Conservation (phyloP, 1,284 basidiomycete genomes). For the Trichosporon sp. region DNA sequence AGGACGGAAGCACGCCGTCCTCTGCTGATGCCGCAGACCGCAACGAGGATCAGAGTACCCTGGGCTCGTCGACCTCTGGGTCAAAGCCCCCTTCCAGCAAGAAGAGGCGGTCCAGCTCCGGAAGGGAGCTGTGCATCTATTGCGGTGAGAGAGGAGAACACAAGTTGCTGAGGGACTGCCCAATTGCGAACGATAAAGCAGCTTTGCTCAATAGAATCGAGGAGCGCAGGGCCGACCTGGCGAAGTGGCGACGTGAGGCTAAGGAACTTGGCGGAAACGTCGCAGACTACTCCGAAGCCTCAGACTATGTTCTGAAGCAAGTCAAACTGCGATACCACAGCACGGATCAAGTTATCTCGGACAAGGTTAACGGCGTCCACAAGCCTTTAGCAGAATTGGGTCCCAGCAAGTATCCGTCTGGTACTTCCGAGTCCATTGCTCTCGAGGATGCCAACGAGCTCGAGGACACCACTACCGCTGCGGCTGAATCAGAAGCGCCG, state of each 20-base stretch:
- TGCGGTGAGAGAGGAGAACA: not conserved
- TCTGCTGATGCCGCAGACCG: not conserved
- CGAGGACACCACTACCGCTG: not conserved
- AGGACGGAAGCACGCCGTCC: too few species aligned
- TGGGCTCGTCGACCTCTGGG: not conserved
- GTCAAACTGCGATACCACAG: not conserved
- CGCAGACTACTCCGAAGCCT: not conserved
- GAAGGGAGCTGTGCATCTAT: not conserved
- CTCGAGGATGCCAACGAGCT: not conserved
- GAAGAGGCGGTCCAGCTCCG: not conserved
- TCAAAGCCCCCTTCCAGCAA: not conserved
- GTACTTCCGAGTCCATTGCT: not conserved
- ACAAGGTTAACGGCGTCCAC: not conserved
- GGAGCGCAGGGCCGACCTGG: not conserved
- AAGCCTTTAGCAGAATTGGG: not conserved
- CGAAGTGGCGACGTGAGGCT: not conserved
- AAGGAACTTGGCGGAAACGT: not conserved
- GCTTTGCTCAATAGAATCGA: not conserved
- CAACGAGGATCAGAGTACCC: not conserved
- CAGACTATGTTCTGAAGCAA: not conserved
- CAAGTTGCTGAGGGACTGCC: not conserved
- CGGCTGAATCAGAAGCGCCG: not conserved
- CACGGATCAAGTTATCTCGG: not conserved
- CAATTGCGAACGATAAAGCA: not conserved
- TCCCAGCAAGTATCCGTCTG: not conserved